phyloP scores from a whole-genome alignment of 805 yeast genomes.

The Pichia paraexigua region DNA sequence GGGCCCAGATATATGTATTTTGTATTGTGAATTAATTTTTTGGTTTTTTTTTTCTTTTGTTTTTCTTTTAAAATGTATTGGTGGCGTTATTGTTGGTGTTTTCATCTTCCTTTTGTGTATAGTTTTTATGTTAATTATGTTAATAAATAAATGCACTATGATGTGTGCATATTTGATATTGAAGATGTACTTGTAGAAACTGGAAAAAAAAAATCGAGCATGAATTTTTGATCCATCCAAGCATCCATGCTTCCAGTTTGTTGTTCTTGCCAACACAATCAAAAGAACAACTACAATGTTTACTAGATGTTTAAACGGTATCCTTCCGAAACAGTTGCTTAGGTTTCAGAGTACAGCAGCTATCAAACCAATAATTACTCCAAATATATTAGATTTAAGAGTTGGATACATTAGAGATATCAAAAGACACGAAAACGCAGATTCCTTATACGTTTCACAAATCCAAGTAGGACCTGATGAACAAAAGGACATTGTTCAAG shows the following conservation, averaged over 20 bases:
- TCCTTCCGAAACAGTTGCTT: neutral
- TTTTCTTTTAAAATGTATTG: neutral
- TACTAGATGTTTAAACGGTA: neutral
- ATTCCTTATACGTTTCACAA: slow-evolving; percentile 48
- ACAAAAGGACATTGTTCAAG: slow-evolving; percentile 25
- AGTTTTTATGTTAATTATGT: no score
- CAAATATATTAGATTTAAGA: slow-evolving; percentile 24
- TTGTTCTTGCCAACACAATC: neutral
- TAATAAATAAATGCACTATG: neutral
- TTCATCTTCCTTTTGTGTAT: neutral
- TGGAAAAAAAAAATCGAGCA: neutral
- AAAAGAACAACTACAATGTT: neutral
- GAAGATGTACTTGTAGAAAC: neutral
- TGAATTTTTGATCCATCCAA: neutral
- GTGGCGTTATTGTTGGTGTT: neutral
- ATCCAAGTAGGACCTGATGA: slow-evolving; percentile 25
- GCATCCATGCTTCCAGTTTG: neutral
- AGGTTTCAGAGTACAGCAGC: slow-evolving; percentile 7
- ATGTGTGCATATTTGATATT: neutral
- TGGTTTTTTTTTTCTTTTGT: no score
- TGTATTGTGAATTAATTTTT: neutral
- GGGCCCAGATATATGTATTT: neutral
- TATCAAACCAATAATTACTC: slow-evolving; percentile 4
- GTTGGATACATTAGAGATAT: slow-evolving; percentile 44
- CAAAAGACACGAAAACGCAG: slow-evolving; percentile 47